These are phyloP conservation scores for Ammopiptanthus mongolicus DNA, from an alignment of 306 rosid genomes.

Conservation along the genomic window DNA sequence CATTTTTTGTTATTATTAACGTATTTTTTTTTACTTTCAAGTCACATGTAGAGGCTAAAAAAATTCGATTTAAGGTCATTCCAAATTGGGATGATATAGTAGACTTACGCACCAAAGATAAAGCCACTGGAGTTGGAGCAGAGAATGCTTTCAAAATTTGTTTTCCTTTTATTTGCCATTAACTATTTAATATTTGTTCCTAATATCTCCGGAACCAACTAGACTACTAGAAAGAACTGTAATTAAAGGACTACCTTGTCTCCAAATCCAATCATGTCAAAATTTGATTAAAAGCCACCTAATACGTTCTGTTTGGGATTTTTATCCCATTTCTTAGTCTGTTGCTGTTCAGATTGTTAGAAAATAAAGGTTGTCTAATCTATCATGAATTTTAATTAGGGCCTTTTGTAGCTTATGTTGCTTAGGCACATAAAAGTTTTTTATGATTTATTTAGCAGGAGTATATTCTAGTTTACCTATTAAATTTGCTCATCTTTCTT, in stretches of 20 bases:
- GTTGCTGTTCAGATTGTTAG: background rate
- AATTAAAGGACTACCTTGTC: background rate
- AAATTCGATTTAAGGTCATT: no score
- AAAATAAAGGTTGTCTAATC: background rate
- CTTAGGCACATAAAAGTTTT: background rate
- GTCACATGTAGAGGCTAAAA: no score
- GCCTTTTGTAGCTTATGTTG: background rate
- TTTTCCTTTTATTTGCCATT: background rate
- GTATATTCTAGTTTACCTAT: background rate
- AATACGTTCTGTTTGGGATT: background rate
- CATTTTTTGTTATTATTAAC: no score
- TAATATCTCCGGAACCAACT: background rate
- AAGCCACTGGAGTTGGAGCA: no score
- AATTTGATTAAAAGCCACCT: background rate
- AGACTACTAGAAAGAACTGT: background rate
- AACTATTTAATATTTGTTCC: background rate
- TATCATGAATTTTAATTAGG: background rate
- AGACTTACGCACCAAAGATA: no score
- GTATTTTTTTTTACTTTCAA: no score
- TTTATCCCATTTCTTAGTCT: background rate
- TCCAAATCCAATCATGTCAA: background rate
- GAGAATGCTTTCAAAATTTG: no score
- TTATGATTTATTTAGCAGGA: background rate
- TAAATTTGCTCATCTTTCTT: constrained; percentile 5
- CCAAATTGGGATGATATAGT: no score